Conservation (phyloP, 805 yeast genomes). For the Schwanniomyces yamadae region DNA sequence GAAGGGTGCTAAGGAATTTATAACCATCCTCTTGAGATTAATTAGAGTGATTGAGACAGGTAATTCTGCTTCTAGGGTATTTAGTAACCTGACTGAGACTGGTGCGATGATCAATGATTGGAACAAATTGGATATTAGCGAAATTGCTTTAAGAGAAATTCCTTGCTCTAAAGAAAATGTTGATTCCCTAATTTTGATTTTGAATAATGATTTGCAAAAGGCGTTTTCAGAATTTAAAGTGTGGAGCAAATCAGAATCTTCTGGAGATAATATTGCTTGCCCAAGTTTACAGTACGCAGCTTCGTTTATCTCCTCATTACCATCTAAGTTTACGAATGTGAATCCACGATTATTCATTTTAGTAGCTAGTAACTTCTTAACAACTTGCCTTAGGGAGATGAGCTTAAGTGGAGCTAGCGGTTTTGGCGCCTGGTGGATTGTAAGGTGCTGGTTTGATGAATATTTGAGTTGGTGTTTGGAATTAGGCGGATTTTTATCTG, state of each 20-base stretch:
- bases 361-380: slow-evolving; percentile 51
- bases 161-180: slow-evolving; percentile 45
- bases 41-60: slow-evolving; percentile 55
- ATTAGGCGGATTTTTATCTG: slow-evolving; percentile 51
- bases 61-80: slow-evolving; percentile 46
- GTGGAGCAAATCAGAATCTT: background rate
- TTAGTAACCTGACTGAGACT: slow-evolving; percentile 42
- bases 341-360: slow-evolving; percentile 58
- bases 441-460: slow-evolving; percentile 75
- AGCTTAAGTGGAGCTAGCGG: slow-evolving; percentile 57
- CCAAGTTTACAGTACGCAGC: slow-evolving; percentile 12
- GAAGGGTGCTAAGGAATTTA: slow-evolving; percentile 52
- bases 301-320: slow-evolving; percentile 38
- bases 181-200: slow-evolving; percentile 29
- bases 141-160: slow-evolving; percentile 47
- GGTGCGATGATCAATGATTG: slow-evolving; percentile 58
- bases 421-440: slow-evolving; percentile 74
- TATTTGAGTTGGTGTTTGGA: slow-evolving; percentile 68
- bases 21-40: slow-evolving; percentile 52
- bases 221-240: slow-evolving; percentile 18
- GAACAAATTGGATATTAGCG: slow-evolving; percentile 49
- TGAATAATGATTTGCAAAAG: slow-evolving; percentile 34
- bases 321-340: slow-evolving; percentile 46
- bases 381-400: slow-evolving; percentile 61
- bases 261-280: slow-evolving; percentile 5